These are phyloP conservation scores for Paraglomus occultum DNA, from an alignment of 192 early-diverging fungal genomes.

Conservation along the genomic window DNA sequence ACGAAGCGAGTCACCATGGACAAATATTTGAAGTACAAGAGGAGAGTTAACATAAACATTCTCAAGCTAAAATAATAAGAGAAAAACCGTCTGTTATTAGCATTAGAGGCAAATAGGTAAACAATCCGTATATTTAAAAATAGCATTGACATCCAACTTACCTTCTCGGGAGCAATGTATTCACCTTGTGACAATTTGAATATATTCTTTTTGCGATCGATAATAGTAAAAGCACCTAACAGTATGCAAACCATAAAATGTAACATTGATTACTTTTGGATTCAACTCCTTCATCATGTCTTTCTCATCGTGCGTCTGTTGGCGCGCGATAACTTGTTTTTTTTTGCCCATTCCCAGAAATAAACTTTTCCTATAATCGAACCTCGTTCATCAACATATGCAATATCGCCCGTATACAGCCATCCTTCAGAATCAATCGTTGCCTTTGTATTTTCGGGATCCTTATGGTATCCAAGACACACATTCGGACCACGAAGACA, in stretches of 20 bases:
- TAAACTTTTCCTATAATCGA: slow-evolving; percentile 11
- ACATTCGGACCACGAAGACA: slow-evolving; percentile 70
- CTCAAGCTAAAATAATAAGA: slow-evolving; percentile 52
- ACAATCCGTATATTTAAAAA: too few relatives aligned
- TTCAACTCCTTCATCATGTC: slow-evolving; percentile 24
- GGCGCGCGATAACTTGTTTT: neutral
- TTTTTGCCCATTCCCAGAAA: neutral
- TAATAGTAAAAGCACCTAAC: slow-evolving; percentile 66
- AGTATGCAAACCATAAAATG: neutral
- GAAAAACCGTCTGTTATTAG: too few relatives aligned
- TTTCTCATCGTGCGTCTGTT: slow-evolving; percentile 16
- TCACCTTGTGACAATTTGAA: slow-evolving; percentile 79
- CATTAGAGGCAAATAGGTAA: too few relatives aligned
- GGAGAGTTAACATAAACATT: slow-evolving; percentile 49
- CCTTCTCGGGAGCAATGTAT: slow-evolving; percentile 91
- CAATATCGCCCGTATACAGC: slow-evolving; percentile 87
- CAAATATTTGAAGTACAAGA: slow-evolving; percentile 50
- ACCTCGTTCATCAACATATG: slow-evolving; percentile 64
- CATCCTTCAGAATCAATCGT: slow-evolving; percentile 80
- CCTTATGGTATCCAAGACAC: slow-evolving; percentile 85
- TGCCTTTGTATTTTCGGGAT: slow-evolving; percentile 76
- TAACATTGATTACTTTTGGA: neutral
- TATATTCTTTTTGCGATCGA: slow-evolving; percentile 85
- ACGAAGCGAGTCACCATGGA: slow-evolving; percentile 54
- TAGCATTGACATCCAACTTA: too few relatives aligned